Evolutionary conservation across 179 eudicot species (phyloP).

Genomic region (Beta lomatogona): DNA sequence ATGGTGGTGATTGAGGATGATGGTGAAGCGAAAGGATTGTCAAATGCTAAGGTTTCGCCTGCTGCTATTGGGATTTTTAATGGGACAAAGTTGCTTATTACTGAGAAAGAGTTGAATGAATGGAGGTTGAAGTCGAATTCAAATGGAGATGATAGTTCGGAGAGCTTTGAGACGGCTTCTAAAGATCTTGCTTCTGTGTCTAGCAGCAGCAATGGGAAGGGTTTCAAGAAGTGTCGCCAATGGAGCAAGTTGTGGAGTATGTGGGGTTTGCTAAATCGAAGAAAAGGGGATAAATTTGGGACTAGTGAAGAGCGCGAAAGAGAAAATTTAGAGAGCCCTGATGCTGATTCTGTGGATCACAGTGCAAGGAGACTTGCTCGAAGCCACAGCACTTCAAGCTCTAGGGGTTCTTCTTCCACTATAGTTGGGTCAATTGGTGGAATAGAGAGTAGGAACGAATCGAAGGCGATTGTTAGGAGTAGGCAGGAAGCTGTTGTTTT

Average conservation of each 20-base stretch:
- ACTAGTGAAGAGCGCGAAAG: conserved; percentile 27
- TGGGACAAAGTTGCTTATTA: conserved; percentile 57
- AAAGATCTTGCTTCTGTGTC: conserved; percentile 41
- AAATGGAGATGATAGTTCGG: conserved; percentile 43
- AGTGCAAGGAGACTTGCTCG: conserved; percentile 39
- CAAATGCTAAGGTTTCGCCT: conserved; percentile 42
- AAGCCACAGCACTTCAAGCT: conserved; percentile 51
- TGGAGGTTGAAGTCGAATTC: conserved; percentile 52
- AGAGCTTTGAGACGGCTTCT: conserved; percentile 46
- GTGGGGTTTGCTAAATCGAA: conserved; percentile 47
- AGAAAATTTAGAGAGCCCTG: conserved; percentile 18
- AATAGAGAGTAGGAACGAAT: conserved; percentile 37
- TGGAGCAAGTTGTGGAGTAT: conserved; percentile 68
- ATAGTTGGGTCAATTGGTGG: conserved; percentile 32
- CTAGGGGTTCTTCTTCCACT: conserved; percentile 33
- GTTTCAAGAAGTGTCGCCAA: conserved; percentile 51
- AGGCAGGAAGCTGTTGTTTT: conserved; percentile 37
- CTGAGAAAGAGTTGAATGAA: conserved; percentile 53
- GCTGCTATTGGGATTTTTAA: conserved; percentile 37
- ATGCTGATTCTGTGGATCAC: conserved; percentile 27
- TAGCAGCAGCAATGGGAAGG: conserved; percentile 35
- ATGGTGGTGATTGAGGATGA: conserved; percentile 40
- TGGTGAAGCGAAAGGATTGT: conserved; percentile 34
- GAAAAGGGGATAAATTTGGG: conserved; percentile 32
- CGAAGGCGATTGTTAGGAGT: conserved; percentile 36